A percentile compares a stretch with the other conserved stretches of the same genome.
Conservation (phyloP, 1,139 yeast genomes). For the Yamadazyma oceani region DNA sequence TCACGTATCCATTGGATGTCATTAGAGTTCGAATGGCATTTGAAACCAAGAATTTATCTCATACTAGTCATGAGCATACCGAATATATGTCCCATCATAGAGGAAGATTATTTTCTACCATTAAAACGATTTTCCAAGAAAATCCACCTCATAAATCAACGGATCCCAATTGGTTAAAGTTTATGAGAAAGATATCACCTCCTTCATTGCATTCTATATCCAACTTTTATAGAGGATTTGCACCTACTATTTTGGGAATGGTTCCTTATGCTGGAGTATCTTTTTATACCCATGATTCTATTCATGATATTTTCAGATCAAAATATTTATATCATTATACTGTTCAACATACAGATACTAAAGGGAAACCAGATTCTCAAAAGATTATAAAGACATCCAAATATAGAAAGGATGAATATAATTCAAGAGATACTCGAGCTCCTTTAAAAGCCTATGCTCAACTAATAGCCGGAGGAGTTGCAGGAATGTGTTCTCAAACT, state of each 20-base stretch:
- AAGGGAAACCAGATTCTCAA: conserved; percentile 6
- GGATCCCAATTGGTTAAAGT: conserved; percentile 40
- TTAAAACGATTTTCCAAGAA: conserved; percentile 60
- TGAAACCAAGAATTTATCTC: conserved; percentile 56
- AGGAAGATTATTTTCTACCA: conserved; percentile 58
- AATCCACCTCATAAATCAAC: conserved; percentile 47
- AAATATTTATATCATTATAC: conserved; percentile 55
- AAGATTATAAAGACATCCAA: conserved; percentile 19
- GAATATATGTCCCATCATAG: conserved; percentile 29
- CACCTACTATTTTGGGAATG: conserved; percentile 94
- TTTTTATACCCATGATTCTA: conserved; percentile 86
- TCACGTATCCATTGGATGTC: conserved; percentile 90
- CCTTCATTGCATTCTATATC: conserved; percentile 42
- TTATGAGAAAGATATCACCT: conserved; percentile 35
- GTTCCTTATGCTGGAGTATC: conserved; percentile 98
- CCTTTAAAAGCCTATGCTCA: conserved; percentile 91
- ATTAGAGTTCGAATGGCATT: conserved; percentile 90
- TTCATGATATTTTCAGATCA: conserved; percentile 82
- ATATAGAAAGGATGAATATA: conserved; percentile 22
- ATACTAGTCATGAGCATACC: conserved; percentile 22
- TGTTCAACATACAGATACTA: conserved; percentile 29
- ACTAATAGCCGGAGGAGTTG: conserved; percentile 87
- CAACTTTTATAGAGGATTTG: conserved; percentile 91
- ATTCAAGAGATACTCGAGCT: conserved; percentile 53
- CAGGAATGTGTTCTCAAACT: conserved; percentile 94